Evolutionary conservation across 2,329 filamentous ascomycete genomes (phyloP).

Genomic region (Sclerotinia spermophila): DNA sequence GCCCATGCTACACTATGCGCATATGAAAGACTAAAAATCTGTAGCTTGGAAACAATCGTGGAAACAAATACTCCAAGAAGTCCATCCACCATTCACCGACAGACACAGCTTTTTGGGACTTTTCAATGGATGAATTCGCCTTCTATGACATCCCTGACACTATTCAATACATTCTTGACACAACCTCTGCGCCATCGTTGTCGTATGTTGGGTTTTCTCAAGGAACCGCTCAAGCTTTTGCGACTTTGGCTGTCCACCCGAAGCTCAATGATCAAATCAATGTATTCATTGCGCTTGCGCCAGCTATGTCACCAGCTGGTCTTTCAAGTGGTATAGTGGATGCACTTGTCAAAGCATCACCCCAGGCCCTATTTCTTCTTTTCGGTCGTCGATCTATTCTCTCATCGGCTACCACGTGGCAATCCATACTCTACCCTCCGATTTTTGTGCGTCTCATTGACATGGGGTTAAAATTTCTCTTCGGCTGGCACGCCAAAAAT

Average conservation of each 20-base stretch:
- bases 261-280: conserved; percentile 89
- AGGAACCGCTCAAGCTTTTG: conserved; percentile 94
- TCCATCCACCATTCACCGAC: conserved; percentile 72
- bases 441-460: conserved; percentile 90
- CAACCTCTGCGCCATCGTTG: conserved; percentile 76
- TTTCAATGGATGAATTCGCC: conserved; percentile 97
- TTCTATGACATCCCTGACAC: conserved; percentile 96
- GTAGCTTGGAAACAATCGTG: conserved; percentile 90
- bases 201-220: conserved; percentile 98
- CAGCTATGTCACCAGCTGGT: conserved; percentile 93
- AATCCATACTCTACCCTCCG: conserved; percentile 89
- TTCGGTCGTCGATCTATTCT: conserved; percentile 91
- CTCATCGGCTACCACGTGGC: conserved; percentile 94
- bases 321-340: conserved; percentile 88
- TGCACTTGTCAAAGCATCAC: conserved; percentile 88
- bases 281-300: conserved; percentile 92
- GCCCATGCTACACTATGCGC: background rate
- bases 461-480: conserved; percentile 73
- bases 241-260: conserved; percentile 86
- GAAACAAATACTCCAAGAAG: conserved; percentile 99
- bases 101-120: conserved; percentile 85
- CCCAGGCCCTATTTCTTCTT: conserved; percentile 84
- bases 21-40: conserved; percentile 26
- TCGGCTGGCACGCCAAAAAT: conserved; percentile 83
- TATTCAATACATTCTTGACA: conserved; percentile 84